These are phyloP conservation scores for Alternaria novae-zelandiae DNA, from an alignment of 2,329 filamentous ascomycete species.

Conservation along the genomic window DNA sequence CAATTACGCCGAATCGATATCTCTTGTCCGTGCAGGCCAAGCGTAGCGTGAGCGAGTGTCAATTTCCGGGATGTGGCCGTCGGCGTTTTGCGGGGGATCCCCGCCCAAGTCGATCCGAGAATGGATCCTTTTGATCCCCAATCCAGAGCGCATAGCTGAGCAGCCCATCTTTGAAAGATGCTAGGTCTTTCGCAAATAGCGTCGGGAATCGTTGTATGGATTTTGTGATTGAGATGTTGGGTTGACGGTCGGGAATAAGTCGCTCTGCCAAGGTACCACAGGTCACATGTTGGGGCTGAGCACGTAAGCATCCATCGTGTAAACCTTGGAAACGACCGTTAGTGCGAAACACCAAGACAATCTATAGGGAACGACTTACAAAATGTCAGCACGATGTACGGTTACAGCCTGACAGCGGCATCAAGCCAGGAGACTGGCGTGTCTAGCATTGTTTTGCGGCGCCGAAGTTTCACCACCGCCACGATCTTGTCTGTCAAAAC, in stretches of 20 bases:
- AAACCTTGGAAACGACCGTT: background rate
- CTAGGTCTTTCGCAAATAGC: background rate
- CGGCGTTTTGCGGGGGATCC: conserved; percentile 10
- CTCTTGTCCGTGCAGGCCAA: background rate
- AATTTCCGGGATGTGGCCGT: conserved; percentile 12
- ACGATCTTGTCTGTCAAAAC: background rate
- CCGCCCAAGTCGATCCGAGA: background rate
- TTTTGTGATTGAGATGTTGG: background rate
- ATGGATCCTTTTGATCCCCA: background rate
- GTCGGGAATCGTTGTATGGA: background rate
- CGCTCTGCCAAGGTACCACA: background rate
- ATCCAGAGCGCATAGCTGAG: background rate
- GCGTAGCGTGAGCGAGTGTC: background rate
- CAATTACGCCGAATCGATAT: background rate
- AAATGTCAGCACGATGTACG: background rate
- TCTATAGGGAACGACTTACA: background rate
- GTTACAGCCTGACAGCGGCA: background rate
- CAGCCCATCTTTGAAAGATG: background rate
- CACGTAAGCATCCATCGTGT: background rate
- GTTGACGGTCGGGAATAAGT: background rate
- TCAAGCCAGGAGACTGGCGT: background rate
- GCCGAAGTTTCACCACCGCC: background rate
- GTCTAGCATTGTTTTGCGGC: background rate
- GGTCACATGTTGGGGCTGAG: background rate
- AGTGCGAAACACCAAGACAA: background rate